Conservation (phyloP, 2,329 filamentous ascomycete species). For the Fusarium scirpi region DNA sequence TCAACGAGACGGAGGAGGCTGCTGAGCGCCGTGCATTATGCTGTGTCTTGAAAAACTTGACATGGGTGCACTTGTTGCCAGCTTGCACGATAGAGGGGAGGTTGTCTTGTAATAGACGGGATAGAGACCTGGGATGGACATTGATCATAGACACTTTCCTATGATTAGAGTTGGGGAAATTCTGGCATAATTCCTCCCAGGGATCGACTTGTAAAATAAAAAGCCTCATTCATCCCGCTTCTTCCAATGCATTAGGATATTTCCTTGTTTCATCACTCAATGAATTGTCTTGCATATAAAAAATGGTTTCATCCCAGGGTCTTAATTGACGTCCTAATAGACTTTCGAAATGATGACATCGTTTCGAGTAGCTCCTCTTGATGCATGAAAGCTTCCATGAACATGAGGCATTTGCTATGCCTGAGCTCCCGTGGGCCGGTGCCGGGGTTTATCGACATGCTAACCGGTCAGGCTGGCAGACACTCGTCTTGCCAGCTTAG, state of each 20-base stretch:
- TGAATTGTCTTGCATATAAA: slow-evolving; percentile 11
- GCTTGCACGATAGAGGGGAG: slow-evolving; percentile 52
- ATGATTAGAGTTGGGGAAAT: slow-evolving; percentile 53
- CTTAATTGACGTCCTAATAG: slow-evolving; percentile 39
- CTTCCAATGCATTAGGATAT: slow-evolving; percentile 50
- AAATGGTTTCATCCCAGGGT: slow-evolving; percentile 8
- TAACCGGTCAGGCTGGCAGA: slow-evolving; percentile 42
- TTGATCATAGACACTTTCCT: slow-evolving; percentile 50
- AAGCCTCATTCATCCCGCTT: slow-evolving; percentile 57
- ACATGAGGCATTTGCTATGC: slow-evolving; percentile 47
- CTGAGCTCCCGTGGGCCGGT: slow-evolving; percentile 49
- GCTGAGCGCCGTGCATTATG: slow-evolving; percentile 45
- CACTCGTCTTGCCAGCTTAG: slow-evolving; percentile 45
- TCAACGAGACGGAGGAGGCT: slow-evolving; percentile 49
- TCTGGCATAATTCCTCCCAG: slow-evolving; percentile 50
- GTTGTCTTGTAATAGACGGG: slow-evolving; percentile 57
- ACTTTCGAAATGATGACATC: slow-evolving; percentile 35
- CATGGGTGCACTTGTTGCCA: slow-evolving; percentile 44
- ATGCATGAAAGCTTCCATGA: slow-evolving; percentile 29
- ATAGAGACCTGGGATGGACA: slow-evolving; percentile 55
- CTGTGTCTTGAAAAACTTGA: slow-evolving; percentile 47
- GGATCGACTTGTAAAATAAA: slow-evolving; percentile 59
- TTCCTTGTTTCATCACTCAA: slow-evolving; percentile 42
- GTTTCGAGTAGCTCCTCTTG: slow-evolving; percentile 9
- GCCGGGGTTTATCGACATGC: slow-evolving; percentile 45